These are phyloP conservation scores for Aspergillus sojae DNA, from an alignment of 2,329 filamentous ascomycete species.

Conservation along the genomic window DNA sequence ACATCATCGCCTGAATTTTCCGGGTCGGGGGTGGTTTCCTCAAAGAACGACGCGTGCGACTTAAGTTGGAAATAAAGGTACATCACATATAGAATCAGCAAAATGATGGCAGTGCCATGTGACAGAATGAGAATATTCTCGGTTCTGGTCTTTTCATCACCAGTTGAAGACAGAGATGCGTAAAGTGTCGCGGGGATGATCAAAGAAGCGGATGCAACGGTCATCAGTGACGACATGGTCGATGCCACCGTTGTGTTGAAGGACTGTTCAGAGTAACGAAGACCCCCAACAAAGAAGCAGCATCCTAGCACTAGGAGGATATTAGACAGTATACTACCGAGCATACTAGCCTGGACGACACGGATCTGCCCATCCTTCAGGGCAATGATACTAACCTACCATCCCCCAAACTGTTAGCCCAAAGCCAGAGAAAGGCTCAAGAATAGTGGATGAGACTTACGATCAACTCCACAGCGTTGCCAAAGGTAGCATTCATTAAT, in stretches of 20 bases:
- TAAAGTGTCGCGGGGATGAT: slow-evolving; percentile 79
- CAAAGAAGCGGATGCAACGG: slow-evolving; percentile 73
- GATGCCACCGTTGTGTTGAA: slow-evolving; percentile 55
- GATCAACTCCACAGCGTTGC: slow-evolving; percentile 68
- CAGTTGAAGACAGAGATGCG: slow-evolving; percentile 58
- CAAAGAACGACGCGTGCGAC: slow-evolving; percentile 74
- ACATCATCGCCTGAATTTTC: slow-evolving; percentile 33
- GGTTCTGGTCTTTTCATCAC: slow-evolving; percentile 34
- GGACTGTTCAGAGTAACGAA: slow-evolving; percentile 69
- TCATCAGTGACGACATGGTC: slow-evolving; percentile 69
- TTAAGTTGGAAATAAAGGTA: slow-evolving; percentile 78
- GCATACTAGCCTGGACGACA: slow-evolving; percentile 97
- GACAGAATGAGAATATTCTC: slow-evolving; percentile 71
- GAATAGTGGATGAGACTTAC: slow-evolving; percentile 68
- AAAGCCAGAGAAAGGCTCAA: slow-evolving; percentile 47
- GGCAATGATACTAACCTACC: slow-evolving; percentile 86
- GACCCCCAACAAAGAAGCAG: slow-evolving; percentile 76
- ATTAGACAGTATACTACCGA: slow-evolving; percentile 93
- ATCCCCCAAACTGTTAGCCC: slow-evolving; percentile 2
- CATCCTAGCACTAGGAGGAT: slow-evolving; percentile 83
- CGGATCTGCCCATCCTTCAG: slow-evolving; percentile 83
- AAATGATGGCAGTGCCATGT: slow-evolving; percentile 73
- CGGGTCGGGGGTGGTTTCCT: slow-evolving; percentile 42
- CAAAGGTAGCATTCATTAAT: slow-evolving; percentile 67
- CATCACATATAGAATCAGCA: slow-evolving; percentile 73